phyloP scores from a whole-genome alignment of 2,329 filamentous ascomycete species.

The Penicillium digitatum region DNA sequence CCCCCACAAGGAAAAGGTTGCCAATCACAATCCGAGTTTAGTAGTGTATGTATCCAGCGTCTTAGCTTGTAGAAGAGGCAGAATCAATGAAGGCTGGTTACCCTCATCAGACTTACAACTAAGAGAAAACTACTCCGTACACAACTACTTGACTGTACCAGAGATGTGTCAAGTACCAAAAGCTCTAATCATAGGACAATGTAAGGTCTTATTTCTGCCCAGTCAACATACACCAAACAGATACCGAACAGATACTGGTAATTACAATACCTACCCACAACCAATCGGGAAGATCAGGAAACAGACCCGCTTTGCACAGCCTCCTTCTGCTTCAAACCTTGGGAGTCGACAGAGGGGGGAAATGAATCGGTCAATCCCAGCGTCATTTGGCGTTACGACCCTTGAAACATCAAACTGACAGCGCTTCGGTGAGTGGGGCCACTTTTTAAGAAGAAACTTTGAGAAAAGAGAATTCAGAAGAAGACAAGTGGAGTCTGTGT shows the following conservation, averaged over 20 bases:
- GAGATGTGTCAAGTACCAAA: neutral
- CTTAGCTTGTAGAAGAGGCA: neutral
- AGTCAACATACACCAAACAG: no score
- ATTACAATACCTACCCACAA: neutral
- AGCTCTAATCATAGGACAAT: neutral
- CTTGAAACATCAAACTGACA: conserved; percentile 3
- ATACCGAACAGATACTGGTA: neutral
- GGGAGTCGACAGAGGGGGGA: conserved; percentile 4
- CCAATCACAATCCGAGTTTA: conserved; percentile 2
- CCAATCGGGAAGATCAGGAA: conserved; percentile 9
- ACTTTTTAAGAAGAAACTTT: neutral
- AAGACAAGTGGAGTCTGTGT: conserved; percentile 4
- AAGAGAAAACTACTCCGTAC: neutral
- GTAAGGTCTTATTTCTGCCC: neutral
- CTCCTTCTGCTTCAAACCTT: conserved; percentile 12
- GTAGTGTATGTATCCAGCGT: neutral
- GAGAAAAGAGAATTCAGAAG: neutral
- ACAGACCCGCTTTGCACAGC: conserved; percentile 13
- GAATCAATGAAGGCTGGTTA: neutral
- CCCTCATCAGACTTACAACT: neutral
- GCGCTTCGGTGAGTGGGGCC: neutral
- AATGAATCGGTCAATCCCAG: conserved; percentile 2
- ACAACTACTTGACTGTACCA: no score
- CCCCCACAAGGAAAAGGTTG: conserved; percentile 16
- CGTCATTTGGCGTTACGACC: conserved; percentile 6